Percentiles rank a stretch among this genome's conserved stretches.
Evolutionary conservation across 495 filamentous ascomycete genomes (phyloP).

Genomic region (Annulohypoxylon bovei): DNA sequence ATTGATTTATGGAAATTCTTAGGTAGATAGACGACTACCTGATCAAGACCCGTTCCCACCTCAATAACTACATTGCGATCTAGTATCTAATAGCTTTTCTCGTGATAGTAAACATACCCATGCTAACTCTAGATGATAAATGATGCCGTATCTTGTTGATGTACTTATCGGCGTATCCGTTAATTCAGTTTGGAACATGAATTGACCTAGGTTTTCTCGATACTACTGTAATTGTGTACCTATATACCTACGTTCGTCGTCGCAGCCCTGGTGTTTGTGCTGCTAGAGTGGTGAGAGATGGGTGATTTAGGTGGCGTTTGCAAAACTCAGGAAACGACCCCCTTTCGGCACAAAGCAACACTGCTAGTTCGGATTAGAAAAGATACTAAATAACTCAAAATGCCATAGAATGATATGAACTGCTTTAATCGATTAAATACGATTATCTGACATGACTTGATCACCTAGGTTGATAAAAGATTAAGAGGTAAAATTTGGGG

Average conservation of each 20-base stretch:
- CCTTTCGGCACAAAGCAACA: no score
- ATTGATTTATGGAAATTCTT: neutral
- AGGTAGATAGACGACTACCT: neutral
- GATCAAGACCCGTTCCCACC: neutral
- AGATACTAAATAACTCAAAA: no score
- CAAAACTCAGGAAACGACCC: neutral
- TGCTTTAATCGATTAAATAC: no score
- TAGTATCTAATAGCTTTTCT: neutral
- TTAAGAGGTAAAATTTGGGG: conserved; percentile 1
- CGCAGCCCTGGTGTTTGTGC: neutral
- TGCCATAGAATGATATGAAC: no score
- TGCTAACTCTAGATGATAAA: no score
- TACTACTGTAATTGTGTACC: no score
- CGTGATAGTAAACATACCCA: neutral
- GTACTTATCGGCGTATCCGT: no score
- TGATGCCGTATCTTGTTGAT: no score
- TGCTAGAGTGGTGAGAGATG: neutral
- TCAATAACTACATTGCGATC: neutral
- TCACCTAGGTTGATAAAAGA: neutral
- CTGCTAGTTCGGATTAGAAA: no score
- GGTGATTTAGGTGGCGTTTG: neutral
- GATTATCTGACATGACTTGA: no score
- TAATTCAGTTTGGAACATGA: no score
- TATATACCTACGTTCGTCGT: no score
- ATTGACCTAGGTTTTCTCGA: neutral